Base-by-base conservation (phyloP, 2,329 filamentous ascomycete species). In the Fusarium metavorans region DNA sequence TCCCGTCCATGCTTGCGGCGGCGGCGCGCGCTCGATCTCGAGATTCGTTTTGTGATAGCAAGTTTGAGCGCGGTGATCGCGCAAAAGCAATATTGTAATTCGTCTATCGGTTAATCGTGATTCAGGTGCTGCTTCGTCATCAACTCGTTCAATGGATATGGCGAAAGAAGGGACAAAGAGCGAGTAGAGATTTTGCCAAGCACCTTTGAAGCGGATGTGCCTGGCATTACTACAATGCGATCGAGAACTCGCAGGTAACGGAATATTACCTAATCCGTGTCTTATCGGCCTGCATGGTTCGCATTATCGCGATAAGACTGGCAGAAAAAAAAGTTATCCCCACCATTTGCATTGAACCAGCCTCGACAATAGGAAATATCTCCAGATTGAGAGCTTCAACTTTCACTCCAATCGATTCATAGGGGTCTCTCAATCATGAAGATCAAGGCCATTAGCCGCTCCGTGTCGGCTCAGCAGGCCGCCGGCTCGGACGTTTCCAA, bases 391-490 rank as follows among this genome's bases (percentile, higher is more conserved):
- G 43, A 52, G 27, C 25, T 52, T 52, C 39, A 34, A 32, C 43
- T 52, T 52, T 61, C 39, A 32, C 18, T 66, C 39, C 35, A 58
- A 35, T 50, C 59, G 27, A 11, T 10, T 18, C 27, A 23, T 16
- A 37, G 16, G 45, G 64, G 56, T 7, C n/a, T 18, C 61, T 65
- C 71, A 78, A 67, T 30, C 50, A 85, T 85, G 89, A 91, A 90
- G 84, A 89, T 91, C 78, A 91, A 91, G 84, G 91, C 92, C 62
- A 88, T 95, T 78, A 91, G 87, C 74, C 90, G 92, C 77, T 90
- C 92, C 32, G 85, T 90, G 48, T 86, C 89, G 78, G 88, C 90
- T 67, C 88, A 91, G 77, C 92, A 93, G 82, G 88, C 92, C 32
- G 88, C 92, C 20, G 92, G 92, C 70, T 91, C 91, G 65, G 89